Percentiles rank a stretch among this genome's conserved stretches.
Conservation (phyloP, 2,329 filamentous ascomycete genomes). For the Chaetomiaceae sp. region DNA sequence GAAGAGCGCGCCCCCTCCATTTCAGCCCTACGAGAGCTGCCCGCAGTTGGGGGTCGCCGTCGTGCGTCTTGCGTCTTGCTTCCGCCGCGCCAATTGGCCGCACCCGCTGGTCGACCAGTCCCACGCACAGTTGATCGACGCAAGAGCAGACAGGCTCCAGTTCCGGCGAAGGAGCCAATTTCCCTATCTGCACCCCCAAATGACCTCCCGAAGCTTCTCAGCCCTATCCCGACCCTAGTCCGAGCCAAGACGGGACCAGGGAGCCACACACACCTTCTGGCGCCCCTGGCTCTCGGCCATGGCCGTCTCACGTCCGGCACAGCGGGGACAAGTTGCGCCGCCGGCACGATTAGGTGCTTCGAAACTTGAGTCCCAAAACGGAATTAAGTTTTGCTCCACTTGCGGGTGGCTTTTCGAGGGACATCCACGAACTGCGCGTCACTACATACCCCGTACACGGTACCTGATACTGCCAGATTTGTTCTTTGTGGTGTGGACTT, state of each 20-base stretch:
- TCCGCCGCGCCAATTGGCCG: conserved; percentile 10
- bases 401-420: too few relatives aligned
- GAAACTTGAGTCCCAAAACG: conserved; percentile 10
- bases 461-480: too few relatives aligned
- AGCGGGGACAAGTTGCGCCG: conserved; percentile 1
- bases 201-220: not conserved
- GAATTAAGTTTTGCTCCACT: not conserved
- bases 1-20: conserved; percentile 12
- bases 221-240: not conserved
- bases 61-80: not conserved
- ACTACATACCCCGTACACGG: too few relatives aligned
- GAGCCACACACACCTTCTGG: too few relatives aligned
- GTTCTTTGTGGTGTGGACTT: too few relatives aligned
- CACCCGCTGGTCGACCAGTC: not conserved
- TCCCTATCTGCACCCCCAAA: not conserved
- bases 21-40: conserved; percentile 26
- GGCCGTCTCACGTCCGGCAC: conserved; percentile 2
- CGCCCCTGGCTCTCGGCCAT: conserved; percentile 1
- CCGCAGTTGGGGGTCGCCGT: conserved; percentile 10
- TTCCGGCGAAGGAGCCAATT: not conserved
- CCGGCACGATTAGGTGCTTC: conserved; percentile 3
- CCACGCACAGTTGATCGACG: conserved; percentile 13
- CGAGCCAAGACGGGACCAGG: not conserved
- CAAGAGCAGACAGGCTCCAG: conserved; percentile 5
- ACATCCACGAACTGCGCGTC: too few relatives aligned